These are phyloP conservation scores for Phytophthora crassamura DNA, from an alignment of 352 stramenopile species.

Conservation along the genomic window DNA sequence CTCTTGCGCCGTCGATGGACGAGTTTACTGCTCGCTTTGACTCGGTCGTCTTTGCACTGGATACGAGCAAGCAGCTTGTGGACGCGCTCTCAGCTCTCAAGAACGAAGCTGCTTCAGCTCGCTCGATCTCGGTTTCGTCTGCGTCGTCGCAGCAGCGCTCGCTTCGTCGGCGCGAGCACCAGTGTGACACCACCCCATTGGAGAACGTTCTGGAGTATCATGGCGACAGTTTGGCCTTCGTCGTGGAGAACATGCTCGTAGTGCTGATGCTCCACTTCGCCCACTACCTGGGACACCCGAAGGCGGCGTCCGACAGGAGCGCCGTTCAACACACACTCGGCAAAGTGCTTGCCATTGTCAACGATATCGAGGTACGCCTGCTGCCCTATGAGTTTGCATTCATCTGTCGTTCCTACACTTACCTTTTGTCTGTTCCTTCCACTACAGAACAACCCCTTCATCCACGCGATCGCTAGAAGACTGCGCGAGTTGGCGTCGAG, in stretches of 20 bases:
- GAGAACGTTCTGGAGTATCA: slow-evolving; percentile 80
- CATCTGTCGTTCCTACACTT: slow-evolving; percentile 5
- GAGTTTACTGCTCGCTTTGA: slow-evolving; percentile 72
- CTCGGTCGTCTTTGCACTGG: slow-evolving; percentile 50
- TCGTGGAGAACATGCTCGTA: slow-evolving; percentile 82
- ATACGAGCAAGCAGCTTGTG: slow-evolving; percentile 54
- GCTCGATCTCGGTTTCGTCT: slow-evolving; percentile 25
- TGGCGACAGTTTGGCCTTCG: slow-evolving; percentile 73
- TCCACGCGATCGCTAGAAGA: slow-evolving; percentile 72
- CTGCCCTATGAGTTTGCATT: not conserved
- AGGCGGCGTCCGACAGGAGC: slow-evolving; percentile 26
- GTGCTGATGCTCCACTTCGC: slow-evolving; percentile 74
- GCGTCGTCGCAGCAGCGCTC: slow-evolving; percentile 24
- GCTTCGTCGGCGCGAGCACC: slow-evolving; percentile 44
- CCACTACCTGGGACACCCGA: slow-evolving; percentile 59
- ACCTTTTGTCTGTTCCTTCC: slow-evolving; percentile 3
- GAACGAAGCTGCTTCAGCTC: slow-evolving; percentile 21
- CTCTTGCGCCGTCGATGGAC: slow-evolving; percentile 59
- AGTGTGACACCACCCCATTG: slow-evolving; percentile 47
- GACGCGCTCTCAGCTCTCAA: slow-evolving; percentile 35
- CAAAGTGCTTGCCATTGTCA: slow-evolving; percentile 72
- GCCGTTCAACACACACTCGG: slow-evolving; percentile 63
- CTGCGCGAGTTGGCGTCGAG: slow-evolving; percentile 63
- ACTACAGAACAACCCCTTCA: slow-evolving; percentile 65
- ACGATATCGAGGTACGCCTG: slow-evolving; percentile 67